phyloP scores from a whole-genome alignment of 805 yeast species.

The Brettanomyces anomalus region DNA sequence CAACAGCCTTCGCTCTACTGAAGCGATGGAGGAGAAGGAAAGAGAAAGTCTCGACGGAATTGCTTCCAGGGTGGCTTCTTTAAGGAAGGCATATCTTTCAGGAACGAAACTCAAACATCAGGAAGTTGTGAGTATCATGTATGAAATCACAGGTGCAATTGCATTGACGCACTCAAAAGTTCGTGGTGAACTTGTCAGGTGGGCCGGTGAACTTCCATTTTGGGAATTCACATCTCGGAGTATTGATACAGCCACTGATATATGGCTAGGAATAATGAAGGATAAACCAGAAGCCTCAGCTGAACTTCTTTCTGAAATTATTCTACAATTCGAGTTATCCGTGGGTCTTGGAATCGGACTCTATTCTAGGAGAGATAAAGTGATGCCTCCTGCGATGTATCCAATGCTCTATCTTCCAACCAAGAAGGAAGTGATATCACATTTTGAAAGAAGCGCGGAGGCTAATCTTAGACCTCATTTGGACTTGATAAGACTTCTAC shows the following conservation, averaged over 20 bases:
- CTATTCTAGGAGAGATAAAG: conserved; percentile 48
- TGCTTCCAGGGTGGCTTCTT: neutral
- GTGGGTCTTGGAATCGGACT: conserved; percentile 55
- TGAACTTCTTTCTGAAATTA: conserved; percentile 59
- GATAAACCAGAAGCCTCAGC: conserved; percentile 52
- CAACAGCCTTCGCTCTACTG: too few relatives aligned
- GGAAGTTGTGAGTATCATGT: conserved; percentile 34
- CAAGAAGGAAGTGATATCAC: conserved; percentile 48
- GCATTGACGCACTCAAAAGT: conserved; percentile 27
- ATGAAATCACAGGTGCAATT: conserved; percentile 30
- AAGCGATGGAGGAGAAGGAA: neutral
- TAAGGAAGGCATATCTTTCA: neutral
- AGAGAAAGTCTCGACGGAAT: neutral
- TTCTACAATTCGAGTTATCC: conserved; percentile 59
- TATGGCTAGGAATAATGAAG: conserved; percentile 74
- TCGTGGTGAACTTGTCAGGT: conserved; percentile 37
- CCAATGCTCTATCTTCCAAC: conserved; percentile 89
- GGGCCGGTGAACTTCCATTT: conserved; percentile 66
- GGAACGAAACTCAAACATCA: conserved; percentile 17
- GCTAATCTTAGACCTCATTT: conserved; percentile 55
- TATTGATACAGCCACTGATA: conserved; percentile 57
- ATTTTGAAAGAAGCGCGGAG: conserved; percentile 39
- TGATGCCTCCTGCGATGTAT: conserved; percentile 48
- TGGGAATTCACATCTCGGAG: conserved; percentile 47
- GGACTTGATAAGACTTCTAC: conserved; percentile 55